Conservation (phyloP, 2,329 filamentous ascomycete genomes). For the Dichotomopilus funicola region DNA sequence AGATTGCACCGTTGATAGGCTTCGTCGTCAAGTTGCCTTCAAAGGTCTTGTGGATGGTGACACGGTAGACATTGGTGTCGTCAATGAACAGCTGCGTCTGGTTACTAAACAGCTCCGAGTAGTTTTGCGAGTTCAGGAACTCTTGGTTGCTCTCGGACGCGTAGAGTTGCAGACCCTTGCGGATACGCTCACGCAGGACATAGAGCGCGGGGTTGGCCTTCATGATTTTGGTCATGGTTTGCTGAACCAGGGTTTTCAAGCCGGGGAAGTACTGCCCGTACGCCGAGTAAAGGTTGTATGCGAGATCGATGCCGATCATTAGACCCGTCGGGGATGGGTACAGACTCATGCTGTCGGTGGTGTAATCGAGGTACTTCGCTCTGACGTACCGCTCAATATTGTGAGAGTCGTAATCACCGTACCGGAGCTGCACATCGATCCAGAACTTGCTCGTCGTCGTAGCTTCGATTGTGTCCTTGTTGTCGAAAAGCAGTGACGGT, state of each 20-base stretch:
- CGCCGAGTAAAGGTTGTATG: conserved; percentile 96
- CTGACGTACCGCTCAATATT: conserved; percentile 97
- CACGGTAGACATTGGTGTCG: conserved; percentile 97
- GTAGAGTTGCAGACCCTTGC: conserved; percentile 96
- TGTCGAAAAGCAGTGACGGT: conserved; percentile 89
- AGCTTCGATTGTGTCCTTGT: conserved; percentile 88
- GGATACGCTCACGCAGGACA: conserved; percentile 92
- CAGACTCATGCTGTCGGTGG: conserved; percentile 96
- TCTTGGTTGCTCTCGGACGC: conserved; percentile 98
- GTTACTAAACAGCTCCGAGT: conserved; percentile 98
- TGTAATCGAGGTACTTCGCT: conserved; percentile 98
- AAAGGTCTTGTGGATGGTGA: conserved; percentile 99
- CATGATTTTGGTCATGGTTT: conserved; percentile 99
- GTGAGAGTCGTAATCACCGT: conserved; percentile 97
- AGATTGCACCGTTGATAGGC: conserved; percentile 98
- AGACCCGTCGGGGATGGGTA: conserved; percentile 94
- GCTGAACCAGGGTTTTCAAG: conserved; percentile 88
- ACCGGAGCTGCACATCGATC: conserved; percentile 93
- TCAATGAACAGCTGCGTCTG: conserved; percentile 99
- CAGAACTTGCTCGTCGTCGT: conserved; percentile 99
- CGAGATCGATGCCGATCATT: conserved; percentile 96
- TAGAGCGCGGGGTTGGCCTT: conserved; percentile 97
- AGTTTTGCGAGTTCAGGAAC: conserved; percentile 98
- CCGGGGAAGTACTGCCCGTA: conserved; percentile 99
- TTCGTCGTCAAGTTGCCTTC: conserved; percentile 99